Base-by-base conservation (phyloP, 1,284 basidiomycete species). In the Ceratobasidium papillatum region DNA sequence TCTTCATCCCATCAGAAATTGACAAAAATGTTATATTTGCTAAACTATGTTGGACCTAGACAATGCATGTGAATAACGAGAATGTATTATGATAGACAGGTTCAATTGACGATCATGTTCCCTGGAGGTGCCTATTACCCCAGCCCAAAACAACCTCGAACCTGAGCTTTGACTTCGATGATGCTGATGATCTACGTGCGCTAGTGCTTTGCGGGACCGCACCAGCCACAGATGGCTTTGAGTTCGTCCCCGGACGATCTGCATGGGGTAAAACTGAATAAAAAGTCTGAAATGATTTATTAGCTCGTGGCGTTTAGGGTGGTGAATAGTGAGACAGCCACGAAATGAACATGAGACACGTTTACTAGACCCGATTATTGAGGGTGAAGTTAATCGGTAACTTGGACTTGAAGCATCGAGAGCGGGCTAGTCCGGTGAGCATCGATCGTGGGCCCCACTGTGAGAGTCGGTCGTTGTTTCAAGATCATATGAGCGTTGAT, bases 1-100 rank as follows among this genome's bases (percentile, higher is more conserved):
- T 30, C 11, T 56, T 56, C 52, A 32, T 51, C 49, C 52, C 52
- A 56, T 56, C 52, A 56, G 52, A 56, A 56, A 56, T 56, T 4
- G 25, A 56, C 27, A 32, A 56, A 56, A 56, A 56, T 56, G 52
- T 30, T 56, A 14, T n/a, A 32, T 56, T 56, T 56, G 14, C 52
- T 27, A 56, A 4, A 52, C 52, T 56, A 14, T 27, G 52, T 32
- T 56, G 7, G 52, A 56, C 25, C 30, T 56, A 17, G 25, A 56
- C 27, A 22, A 32, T 52, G 49, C 49, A 52, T 52, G 19, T 52
- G 49, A 52, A 52, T 7, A 7, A 5, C 45, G 11, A 47, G 19
- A n/a, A 56, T 56, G 27, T 56, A 32, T 17, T 32, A 22, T 5
- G 30, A 56, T 14, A 32, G 52, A 56, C 4, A 32, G 30, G 52